Evolutionary conservation across 495 filamentous ascomycete genomes (phyloP).

Genomic region (Tuber brumale): DNA sequence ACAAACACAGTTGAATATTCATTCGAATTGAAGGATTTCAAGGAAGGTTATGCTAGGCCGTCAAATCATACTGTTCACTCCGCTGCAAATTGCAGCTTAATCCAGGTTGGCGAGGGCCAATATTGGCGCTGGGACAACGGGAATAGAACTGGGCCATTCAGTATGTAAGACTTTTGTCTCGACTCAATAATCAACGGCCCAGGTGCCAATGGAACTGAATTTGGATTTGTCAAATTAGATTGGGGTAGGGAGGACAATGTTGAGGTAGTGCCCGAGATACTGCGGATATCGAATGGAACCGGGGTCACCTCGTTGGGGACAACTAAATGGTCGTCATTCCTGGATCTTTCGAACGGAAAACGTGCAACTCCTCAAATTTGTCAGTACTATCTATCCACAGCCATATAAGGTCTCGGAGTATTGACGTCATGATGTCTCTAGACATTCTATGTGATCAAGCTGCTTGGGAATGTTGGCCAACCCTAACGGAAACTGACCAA

Average conservation of each 20-base stretch:
- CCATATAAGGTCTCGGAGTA: neutral
- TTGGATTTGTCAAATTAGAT: neutral
- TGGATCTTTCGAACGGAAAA: neutral
- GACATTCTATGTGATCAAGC: neutral
- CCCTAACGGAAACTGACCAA: neutral
- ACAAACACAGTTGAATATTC: neutral
- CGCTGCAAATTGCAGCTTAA: neutral
- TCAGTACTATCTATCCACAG: neutral
- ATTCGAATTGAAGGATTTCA: neutral
- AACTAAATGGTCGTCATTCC: neutral
- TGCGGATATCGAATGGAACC: neutral
- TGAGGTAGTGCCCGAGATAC: neutral
- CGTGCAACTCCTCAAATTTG: neutral
- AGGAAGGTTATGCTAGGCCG: neutral
- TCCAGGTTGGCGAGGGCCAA: neutral
- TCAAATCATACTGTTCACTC: neutral
- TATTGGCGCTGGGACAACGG: neutral
- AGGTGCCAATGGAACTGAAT: neutral
- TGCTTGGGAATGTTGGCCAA: neutral
- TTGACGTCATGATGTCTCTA: neutral
- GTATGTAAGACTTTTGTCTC: neutral
- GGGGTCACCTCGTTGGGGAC: too few species aligned
- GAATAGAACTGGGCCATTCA: neutral
- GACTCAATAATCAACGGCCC: neutral
- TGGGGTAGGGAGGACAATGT: neutral